phyloP scores from a whole-genome alignment of 2,329 filamentous ascomycete species.

The Neonectria coccinea region DNA sequence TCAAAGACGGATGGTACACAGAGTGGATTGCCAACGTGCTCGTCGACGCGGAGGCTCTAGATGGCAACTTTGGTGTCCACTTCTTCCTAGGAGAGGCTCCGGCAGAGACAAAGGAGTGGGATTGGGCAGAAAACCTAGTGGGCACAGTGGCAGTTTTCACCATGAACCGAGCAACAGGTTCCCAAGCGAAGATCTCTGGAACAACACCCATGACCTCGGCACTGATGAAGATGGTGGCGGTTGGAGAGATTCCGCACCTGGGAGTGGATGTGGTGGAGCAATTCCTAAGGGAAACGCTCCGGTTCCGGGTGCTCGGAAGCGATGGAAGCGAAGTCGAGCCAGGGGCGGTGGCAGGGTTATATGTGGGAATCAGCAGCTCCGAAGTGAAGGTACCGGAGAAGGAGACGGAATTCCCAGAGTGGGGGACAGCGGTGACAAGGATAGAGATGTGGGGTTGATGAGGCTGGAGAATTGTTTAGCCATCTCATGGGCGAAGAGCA shows the following conservation, averaged over 20 bases:
- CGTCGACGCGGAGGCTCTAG: slow-evolving; percentile 69
- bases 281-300: slow-evolving; percentile 56
- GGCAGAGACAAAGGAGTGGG: slow-evolving; percentile 61
- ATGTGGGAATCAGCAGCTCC: slow-evolving; percentile 48
- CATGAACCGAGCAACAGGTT: slow-evolving; percentile 51
- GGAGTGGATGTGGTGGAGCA: slow-evolving; percentile 52
- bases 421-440: slow-evolving; percentile 41
- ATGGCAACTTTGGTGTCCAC: slow-evolving; percentile 71
- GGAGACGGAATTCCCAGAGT: slow-evolving; percentile 44
- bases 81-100: slow-evolving; percentile 73
- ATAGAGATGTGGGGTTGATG: slow-evolving; percentile 42
- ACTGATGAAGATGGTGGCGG: slow-evolving; percentile 57
- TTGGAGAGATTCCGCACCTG: slow-evolving; percentile 53
- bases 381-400: slow-evolving; percentile 44
- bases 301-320: slow-evolving; percentile 48
- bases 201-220: slow-evolving; percentile 65
- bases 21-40: slow-evolving; percentile 78
- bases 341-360: slow-evolving; percentile 45
- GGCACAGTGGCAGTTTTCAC: slow-evolving; percentile 71
- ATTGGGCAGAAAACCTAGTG: slow-evolving; percentile 65
- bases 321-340: slow-evolving; percentile 44
- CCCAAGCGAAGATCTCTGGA: slow-evolving; percentile 56
- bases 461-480: background rate
- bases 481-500: background rate
- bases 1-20: slow-evolving; percentile 59